phyloP scores from a whole-genome alignment of 192 early-diverging fungal species.

The Jimgerdemannia flammicorona region DNA sequence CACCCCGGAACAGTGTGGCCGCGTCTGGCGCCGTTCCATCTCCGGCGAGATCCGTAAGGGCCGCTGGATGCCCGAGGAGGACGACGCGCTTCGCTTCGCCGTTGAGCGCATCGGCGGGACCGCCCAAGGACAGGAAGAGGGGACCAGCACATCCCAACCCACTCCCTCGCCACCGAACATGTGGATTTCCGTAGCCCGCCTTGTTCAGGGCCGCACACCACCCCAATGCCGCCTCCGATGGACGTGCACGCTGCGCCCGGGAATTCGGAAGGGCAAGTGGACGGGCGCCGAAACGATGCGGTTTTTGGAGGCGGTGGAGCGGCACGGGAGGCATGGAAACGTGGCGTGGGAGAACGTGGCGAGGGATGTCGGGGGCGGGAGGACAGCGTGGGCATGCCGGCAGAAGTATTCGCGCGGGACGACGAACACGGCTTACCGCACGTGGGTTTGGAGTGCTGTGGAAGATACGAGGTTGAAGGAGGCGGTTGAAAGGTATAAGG shows the following conservation, averaged over 20 bases:
- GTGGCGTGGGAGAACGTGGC: neutral
- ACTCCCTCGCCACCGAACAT: too few species aligned
- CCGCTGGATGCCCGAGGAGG: neutral
- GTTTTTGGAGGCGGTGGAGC: neutral
- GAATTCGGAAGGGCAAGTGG: neutral
- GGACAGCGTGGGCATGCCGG: neutral
- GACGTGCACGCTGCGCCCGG: neutral
- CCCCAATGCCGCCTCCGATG: neutral
- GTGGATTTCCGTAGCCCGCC: too few species aligned
- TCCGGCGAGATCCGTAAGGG: neutral
- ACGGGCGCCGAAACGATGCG: neutral
- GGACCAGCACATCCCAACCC: neutral
- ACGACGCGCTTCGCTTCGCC: neutral
- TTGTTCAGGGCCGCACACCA: neutral
- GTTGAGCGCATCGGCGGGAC: neutral
- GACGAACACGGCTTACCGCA: neutral
- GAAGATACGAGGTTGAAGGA: neutral
- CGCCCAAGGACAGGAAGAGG: neutral
- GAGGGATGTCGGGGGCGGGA: neutral
- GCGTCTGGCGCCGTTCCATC: neutral
- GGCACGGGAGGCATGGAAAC: neutral
- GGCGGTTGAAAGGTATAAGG: neutral
- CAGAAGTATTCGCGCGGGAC: conserved; percentile 1
- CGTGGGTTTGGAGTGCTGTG: neutral
- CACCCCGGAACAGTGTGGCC: neutral